Percentiles rank a stretch among this genome's conserved stretches.
These are phyloP conservation scores for Linaria vulgaris DNA, from an alignment of 257 asterid species.

Conservation along the genomic window DNA sequence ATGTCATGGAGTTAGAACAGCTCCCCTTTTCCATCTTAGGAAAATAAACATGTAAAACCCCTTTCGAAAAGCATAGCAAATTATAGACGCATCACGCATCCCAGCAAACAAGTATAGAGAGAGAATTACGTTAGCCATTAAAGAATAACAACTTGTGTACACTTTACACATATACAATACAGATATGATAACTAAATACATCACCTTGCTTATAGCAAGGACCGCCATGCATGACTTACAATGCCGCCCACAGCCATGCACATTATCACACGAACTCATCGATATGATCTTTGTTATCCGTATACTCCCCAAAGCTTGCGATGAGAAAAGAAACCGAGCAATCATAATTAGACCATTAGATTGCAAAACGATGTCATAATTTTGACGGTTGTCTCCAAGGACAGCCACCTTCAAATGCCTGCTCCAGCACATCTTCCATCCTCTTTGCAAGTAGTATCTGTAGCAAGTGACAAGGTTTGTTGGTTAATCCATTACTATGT, in stretches of 20 bases:
- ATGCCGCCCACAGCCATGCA: not conserved
- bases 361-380: conserved; percentile 44
- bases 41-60: no score
- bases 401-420: conserved; percentile 96
- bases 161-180: no score
- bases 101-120: no score
- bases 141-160: no score
- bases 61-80: no score
- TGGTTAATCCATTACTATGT: not conserved
- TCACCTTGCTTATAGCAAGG: no score
- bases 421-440: conserved; percentile 97
- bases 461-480: not conserved
- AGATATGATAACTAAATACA: no score
- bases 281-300: not conserved
- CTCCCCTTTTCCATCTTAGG: no score
- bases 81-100: no score
- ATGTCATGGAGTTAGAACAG: no score
- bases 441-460: conserved; percentile 84
- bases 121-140: no score
- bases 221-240: no score
- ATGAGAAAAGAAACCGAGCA: not conserved
- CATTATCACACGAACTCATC: conserved; percentile 10
- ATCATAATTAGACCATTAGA: conserved; percentile 2
- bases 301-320: conserved; percentile 1
- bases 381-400: conserved; percentile 81